Evolutionary conservation across 352 stramenopile genomes (phyloP), one percentile per base, ranked within the genome.

Genomic region (Phytophthora citrophthora): DNA sequence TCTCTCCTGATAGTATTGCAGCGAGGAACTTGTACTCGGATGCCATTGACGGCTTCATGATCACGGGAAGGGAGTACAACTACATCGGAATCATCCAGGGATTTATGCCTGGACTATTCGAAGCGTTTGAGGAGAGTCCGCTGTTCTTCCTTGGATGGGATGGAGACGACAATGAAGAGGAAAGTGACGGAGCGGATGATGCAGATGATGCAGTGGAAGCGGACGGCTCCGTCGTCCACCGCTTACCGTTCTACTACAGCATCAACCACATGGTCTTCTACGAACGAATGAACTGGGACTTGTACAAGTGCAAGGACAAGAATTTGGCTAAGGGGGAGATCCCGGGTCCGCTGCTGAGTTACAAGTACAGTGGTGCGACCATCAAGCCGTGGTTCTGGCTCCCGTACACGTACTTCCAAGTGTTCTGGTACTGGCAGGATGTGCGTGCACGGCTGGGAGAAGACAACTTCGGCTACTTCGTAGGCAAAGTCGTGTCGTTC

Each of bases 251-350:
- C 57, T 91, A 89, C 68, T 94, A 93, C 71, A 91, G 81, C 46
- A 90, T 94, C 65, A 94, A 94, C 63, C 86, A 94, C 79, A 93
- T 94, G 83, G 83, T 94, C 59, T 94, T 91, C 62, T 94, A 94
- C 69, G 83, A 94, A 59, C 80, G 86, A n/a, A 74, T 92, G 78
- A 94, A 93, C 59, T 94, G 81, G 83, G 86, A 94, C 27, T 46
- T 94, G 56, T 94, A 94, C 77, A 90, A 90, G 61, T 94, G 86
- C 70, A 88, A 85, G 18, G 80, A 91, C 64, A 91, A 91, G 66
- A 79, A 89, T 49, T 52, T 78, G 41, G 73, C 72, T 5, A 76
- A 60, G 6, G 83, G 61, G 11, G 62, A 77, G 15, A 92, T 94
- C 40, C 86, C 86, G 0, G 86, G 86, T 0, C 86, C 83, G 13